phyloP scores from a whole-genome alignment of 768 basidiomycete species.

The Cyclocybe cylindracea region DNA sequence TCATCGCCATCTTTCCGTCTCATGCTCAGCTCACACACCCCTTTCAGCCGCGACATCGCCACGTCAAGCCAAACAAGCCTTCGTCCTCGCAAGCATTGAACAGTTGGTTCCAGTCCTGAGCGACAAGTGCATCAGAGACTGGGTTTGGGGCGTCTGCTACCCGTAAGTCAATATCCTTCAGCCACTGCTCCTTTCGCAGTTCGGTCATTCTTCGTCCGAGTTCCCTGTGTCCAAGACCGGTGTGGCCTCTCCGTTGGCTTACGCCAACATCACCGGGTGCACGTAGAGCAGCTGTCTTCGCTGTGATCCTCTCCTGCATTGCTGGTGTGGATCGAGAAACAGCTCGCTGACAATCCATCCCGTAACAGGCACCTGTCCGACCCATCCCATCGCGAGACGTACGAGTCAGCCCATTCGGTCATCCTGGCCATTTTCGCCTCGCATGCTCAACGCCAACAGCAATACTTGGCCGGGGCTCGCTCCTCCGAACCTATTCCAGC shows the following conservation, averaged over 20 bases:
- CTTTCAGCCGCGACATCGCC: conserved; percentile 21
- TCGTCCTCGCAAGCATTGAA: conserved; percentile 73
- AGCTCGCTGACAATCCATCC: neutral
- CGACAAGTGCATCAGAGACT: conserved; percentile 50
- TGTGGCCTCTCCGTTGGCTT: neutral
- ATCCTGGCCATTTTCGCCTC: conserved; percentile 73
- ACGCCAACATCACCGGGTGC: neutral
- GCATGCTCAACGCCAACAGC: conserved; percentile 44
- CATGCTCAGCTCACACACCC: conserved; percentile 3
- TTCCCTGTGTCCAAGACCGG: neutral
- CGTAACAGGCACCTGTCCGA: conserved; percentile 58
- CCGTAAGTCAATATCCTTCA: conserved; percentile 37
- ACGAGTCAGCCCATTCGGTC: conserved; percentile 86
- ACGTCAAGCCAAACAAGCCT: conserved; percentile 52
- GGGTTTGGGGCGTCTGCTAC: conserved; percentile 61
- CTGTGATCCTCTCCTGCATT: neutral
- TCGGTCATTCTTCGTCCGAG: neutral
- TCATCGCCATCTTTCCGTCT: neutral
- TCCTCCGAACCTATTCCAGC: conserved; percentile 3
- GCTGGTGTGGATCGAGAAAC: neutral
- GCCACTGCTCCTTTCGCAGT: neutral
- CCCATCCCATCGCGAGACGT: conserved; percentile 68
- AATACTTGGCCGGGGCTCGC: conserved; percentile 13
- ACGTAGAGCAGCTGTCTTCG: neutral
- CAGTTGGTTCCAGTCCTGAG: conserved; percentile 70